Conservation (phyloP, 768 basidiomycete species). For the Boletus pseudo-olivaceus region DNA sequence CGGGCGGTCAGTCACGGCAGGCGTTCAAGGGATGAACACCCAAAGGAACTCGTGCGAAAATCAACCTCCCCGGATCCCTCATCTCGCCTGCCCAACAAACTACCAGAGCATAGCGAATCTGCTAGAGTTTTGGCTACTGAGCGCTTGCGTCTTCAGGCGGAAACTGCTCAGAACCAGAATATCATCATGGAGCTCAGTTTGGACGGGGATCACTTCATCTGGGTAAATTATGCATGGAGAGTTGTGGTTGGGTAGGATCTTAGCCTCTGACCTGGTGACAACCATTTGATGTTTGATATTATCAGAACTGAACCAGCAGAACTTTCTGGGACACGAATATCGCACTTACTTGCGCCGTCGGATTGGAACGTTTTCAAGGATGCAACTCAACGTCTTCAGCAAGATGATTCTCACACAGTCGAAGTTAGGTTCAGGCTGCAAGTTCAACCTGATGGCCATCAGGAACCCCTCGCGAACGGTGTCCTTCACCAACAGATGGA, state of each 20-base stretch:
- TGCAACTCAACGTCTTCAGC: constrained; percentile 78
- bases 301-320: constrained; percentile 78
- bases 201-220: constrained; percentile 92
- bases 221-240: constrained; percentile 95
- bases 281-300: constrained; percentile 12
- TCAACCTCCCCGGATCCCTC: constrained; percentile 36
- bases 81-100: constrained; percentile 40
- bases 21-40: constrained; percentile 55
- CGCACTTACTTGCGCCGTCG: constrained; percentile 70
- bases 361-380: constrained; percentile 84
- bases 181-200: constrained; percentile 93
- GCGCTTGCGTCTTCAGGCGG: constrained; percentile 83
- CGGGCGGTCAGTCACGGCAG: constrained; percentile 50
- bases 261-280: not conserved
- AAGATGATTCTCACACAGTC: constrained; percentile 91
- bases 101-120: constrained; percentile 63
- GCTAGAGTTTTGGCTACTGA: constrained; percentile 86
- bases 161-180: constrained; percentile 93
- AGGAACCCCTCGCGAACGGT: constrained; percentile 49
- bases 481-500: constrained; percentile 84
- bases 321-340: constrained; percentile 75
- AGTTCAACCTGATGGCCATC: constrained; percentile 57
- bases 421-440: constrained; percentile 88
- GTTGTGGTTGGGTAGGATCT: constrained; percentile 79
- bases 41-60: constrained; percentile 44